Base-by-base conservation (phyloP, 108 stramenopile species). In the Epithemia pelagica region DNA sequence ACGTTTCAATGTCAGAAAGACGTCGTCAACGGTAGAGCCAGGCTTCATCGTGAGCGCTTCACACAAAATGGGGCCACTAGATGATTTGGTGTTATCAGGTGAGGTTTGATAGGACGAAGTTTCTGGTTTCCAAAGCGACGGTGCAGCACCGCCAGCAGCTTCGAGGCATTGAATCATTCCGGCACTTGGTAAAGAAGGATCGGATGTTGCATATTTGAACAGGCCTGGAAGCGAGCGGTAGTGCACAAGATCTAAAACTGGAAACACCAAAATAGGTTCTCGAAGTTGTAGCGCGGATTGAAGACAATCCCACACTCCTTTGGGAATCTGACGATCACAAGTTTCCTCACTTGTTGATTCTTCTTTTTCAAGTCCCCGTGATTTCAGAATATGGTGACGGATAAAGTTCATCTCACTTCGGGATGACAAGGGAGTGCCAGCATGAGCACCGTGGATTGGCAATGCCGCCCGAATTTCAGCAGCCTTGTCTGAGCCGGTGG, bases 21-120 rank as follows among this genome's bases (percentile, higher is more conserved):
- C 83, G 75, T 95, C 90, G 32, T 90, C 83, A 0, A 95, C 90
- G 21, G 89, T 95, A 19, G 90, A 91, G 20, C 94, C 87, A 15
- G 87, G 87, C 60, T 90, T 95, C 87, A 95, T 87, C 15, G 83
- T 52, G 20, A 91, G 46, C 19, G 82, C 85, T 69, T 92, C 89
- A 46, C 89, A 62, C n/a, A 91, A 65, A 52, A 68, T 65, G 15
- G 26, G 21, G 28, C 66, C 54, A 27, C 26, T 55, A 18, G 61
- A 46, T 0, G 63, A 32, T 55, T 59, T 8, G 33, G 8, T 32
- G 37, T 15, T 46, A 15, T 46, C 37, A 46, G 37, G 37, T 10
- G 37, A 10, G 5, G 37, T 10, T 22, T 27, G 28, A 32, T 90
- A 85, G 19, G 51, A 21, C 30, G 61, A 20, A 64, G 66, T 73